A percentile compares a stretch with the other conserved stretches of the same genome.
phyloP scores from a whole-genome alignment of 2,329 filamentous ascomycete species.

The Dactylellina cionopaga region DNA sequence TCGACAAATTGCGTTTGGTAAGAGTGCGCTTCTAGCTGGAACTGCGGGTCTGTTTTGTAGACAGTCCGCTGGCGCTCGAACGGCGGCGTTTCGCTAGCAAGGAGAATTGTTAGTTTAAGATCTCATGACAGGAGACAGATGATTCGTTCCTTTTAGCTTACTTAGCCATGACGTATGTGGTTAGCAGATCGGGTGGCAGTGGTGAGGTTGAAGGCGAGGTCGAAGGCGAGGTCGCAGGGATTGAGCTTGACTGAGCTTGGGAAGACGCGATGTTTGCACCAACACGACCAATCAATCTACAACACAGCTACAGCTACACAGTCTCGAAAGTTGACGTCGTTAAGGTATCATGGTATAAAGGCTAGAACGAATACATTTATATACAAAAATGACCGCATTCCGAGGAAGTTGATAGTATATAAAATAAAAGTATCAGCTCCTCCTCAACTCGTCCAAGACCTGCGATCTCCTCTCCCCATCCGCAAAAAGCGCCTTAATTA shows the following conservation, averaged over 20 bases:
- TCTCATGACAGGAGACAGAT: neutral
- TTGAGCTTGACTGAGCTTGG: slow-evolving; percentile 3
- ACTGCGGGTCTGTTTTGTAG: slow-evolving; percentile 52
- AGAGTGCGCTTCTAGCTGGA: slow-evolving; percentile 66
- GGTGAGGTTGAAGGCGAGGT: slow-evolving; percentile 9
- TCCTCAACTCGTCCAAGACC: slow-evolving; percentile 55
- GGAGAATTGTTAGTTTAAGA: neutral
- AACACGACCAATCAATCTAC: no score
- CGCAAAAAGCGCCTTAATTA: slow-evolving; percentile 56
- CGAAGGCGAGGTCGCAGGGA: neutral
- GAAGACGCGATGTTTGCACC: slow-evolving; percentile 34
- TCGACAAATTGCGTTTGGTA: slow-evolving; percentile 97
- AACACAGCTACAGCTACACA: no score
- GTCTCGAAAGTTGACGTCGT: no score
- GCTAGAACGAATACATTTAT: no score
- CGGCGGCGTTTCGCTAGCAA: slow-evolving; percentile 19
- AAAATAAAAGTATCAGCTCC: no score
- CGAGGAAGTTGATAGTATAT: no score
- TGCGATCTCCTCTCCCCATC: slow-evolving; percentile 55
- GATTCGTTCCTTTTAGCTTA: neutral
- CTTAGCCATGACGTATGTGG: slow-evolving; percentile 29
- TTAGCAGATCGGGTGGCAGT: neutral
- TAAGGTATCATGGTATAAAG: no score
- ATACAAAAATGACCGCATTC: no score
- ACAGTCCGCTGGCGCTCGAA: slow-evolving; percentile 48